Base-by-base conservation (phyloP, 306 rosid genomes). In the Inga laurina region DNA sequence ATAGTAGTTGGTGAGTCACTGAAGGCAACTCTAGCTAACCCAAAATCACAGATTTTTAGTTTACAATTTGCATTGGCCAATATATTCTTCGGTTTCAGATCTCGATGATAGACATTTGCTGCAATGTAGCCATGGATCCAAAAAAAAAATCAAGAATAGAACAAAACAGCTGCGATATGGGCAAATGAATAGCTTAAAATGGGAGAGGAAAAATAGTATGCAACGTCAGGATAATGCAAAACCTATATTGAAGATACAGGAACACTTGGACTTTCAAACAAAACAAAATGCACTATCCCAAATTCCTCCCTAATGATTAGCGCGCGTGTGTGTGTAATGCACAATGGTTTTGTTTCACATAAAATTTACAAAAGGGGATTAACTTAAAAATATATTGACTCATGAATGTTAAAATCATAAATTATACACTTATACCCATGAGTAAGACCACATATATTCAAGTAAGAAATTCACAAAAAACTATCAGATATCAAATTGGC, bases 51-150 rank as follows among this genome's bases (percentile, higher is more conserved):
- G 5, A 95, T 92, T 88, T 95, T 95, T 41, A 95, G 97, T 82
- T 95, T 95, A 83, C 99, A 95, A 85, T 95, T 95, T 45, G 99
- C 98, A 82, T 95, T 95, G 48, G 98, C 99, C 85, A 95, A 90
- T 88, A 95, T 95, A 87, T 95, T 95, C 88, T 95, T 95, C 16
- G 99, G 99, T 84, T 95, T 93, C 83, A 95, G 87, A 84, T 95
- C 99, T 84, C 98, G 91, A 88, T 95, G 99, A 86, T 91, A 95
- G 56, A 93, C 99, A 85, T 91, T 95, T 51, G 99, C 99, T 95
- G 92, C 93, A 66, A 57, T 59, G 52, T 56, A 83, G 81, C 52
- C 68, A 54, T 52, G 64, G 64, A 77, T 65, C 75, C 57, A 76
- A 83, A 62, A 1, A 39, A 61, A 16, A 24, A 32, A 56, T 32